phyloP scores from a whole-genome alignment of 1,139 yeast species.

The Yamadazyma oceani region DNA sequence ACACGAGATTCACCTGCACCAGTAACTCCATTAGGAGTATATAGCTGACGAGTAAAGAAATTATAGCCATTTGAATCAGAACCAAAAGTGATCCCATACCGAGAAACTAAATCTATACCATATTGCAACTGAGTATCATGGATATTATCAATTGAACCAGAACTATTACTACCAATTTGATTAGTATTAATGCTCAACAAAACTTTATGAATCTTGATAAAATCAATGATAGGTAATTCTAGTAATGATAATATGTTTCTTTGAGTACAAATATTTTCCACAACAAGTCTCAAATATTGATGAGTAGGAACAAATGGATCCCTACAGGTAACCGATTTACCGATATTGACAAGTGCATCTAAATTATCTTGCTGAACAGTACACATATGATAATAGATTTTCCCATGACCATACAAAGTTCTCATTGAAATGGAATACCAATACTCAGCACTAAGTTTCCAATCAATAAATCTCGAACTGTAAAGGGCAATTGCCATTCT shows the following conservation, averaged over 20 bases:
- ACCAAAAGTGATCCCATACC: slow-evolving; percentile 72
- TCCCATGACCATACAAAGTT: slow-evolving; percentile 75
- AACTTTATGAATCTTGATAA: slow-evolving; percentile 64
- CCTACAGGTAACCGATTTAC: slow-evolving; percentile 73
- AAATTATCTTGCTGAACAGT: slow-evolving; percentile 79
- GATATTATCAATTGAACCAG: slow-evolving; percentile 25
- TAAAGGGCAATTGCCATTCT: slow-evolving; percentile 83
- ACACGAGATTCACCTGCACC: slow-evolving; percentile 29
- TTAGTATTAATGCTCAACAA: slow-evolving; percentile 50
- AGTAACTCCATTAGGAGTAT: slow-evolving; percentile 35
- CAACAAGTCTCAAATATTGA: slow-evolving; percentile 71
- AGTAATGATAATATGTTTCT: slow-evolving; percentile 59
- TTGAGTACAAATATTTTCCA: slow-evolving; percentile 74
- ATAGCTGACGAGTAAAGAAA: slow-evolving; percentile 56
- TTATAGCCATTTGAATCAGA: slow-evolving; percentile 65
- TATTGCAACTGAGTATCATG: slow-evolving; percentile 48
- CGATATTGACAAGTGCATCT: slow-evolving; percentile 75
- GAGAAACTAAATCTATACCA: slow-evolving; percentile 63
- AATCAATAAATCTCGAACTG: slow-evolving; percentile 73
- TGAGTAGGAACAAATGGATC: slow-evolving; percentile 83
- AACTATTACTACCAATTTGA: slow-evolving; percentile 38
- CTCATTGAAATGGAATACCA: slow-evolving; percentile 75
- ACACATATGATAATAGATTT: slow-evolving; percentile 77
- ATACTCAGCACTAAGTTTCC: slow-evolving; percentile 76
- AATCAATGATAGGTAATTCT: slow-evolving; percentile 64